These are phyloP conservation scores for Closterium sp. DNA, from an alignment of 139 green algal genomes.

Conservation along the genomic window DNA sequence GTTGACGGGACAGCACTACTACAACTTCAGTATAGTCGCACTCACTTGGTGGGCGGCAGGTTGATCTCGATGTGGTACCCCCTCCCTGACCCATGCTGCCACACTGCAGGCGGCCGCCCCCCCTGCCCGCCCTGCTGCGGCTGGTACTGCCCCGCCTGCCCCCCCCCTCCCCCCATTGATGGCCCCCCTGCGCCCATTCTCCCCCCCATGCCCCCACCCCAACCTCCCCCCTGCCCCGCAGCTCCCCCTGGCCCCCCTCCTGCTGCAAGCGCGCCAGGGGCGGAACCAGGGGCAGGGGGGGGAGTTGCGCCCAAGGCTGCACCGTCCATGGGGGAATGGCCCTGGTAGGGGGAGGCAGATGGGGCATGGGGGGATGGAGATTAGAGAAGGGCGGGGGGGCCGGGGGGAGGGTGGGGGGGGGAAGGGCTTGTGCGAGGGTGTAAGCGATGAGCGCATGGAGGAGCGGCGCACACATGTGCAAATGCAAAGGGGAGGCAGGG, in stretches of 20 bases:
- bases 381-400: neutral
- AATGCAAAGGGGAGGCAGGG: too few relatives aligned
- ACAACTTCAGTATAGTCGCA: neutral
- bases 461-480: too few relatives aligned
- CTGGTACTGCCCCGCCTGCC: neutral
- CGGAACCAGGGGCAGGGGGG: neutral
- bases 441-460: too few relatives aligned
- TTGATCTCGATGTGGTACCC: conserved; percentile 1
- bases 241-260: neutral
- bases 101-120: neutral
- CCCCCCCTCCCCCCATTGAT: neutral
- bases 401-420: neutral
- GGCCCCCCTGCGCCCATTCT: conserved; percentile 1
- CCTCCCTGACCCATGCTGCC: neutral
- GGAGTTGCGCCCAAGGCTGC: neutral
- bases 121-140: neutral
- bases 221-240: neutral
- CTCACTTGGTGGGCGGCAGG: conserved; percentile 21
- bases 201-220: neutral
- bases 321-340: neutral
- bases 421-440: too few relatives aligned
- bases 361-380: neutral
- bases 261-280: conserved; percentile 5
- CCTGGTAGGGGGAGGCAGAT: neutral
- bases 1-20: neutral